Evolutionary conservation across 345 rosid species (phyloP), one percentile per base, ranked within the genome.

Genomic region (Hypericum perforatum): DNA sequence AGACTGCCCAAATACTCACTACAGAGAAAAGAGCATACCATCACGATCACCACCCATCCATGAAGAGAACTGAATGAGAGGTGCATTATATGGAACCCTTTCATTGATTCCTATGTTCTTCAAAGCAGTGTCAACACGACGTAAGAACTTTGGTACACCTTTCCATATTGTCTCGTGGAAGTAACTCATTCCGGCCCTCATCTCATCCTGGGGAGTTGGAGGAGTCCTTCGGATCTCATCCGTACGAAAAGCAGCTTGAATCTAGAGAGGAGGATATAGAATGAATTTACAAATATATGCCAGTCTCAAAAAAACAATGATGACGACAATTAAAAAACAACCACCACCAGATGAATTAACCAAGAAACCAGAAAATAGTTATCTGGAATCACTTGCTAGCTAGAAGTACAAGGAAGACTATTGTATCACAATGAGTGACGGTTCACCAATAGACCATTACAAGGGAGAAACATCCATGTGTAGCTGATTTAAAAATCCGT

Each of bases 21-120:
- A 45, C 16, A 59, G 6, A 14, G 5, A 67, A 46, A 58, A 54
- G 58, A 57, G 54, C 58, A 13, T 74, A 92, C 99, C 99, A 73
- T 94, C 99, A 58, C 97, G 99, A 66, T 94, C 97, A 44, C 99
- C 99, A 15, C 99, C 99, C 99, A 94, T 92, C 99, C 97, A 94
- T 12, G 99, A 94, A 54, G 99, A 89, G 73, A 94, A 94, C 51
- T 94, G 99, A 61, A 94, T 94, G 22, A 94, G 78, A 15, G 99
- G 99, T 5, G 97, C 99, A 71, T 94, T 94, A 66, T 94, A 94
- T 49, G 99, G 99, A 53, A 94, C 78, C 11, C 97, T 85, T 51
- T 94, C 97, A 57, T 79, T 68, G 53, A 94, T 86, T 58, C 99
- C 99, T 12, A 94, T 82, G 66, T 86, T 94, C 70, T 89, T 89